Percentiles rank a stretch among this genome's conserved stretches.
phyloP scores from a whole-genome alignment of 2,329 filamentous ascomycete species.

The Rhynchosporium secalis region DNA sequence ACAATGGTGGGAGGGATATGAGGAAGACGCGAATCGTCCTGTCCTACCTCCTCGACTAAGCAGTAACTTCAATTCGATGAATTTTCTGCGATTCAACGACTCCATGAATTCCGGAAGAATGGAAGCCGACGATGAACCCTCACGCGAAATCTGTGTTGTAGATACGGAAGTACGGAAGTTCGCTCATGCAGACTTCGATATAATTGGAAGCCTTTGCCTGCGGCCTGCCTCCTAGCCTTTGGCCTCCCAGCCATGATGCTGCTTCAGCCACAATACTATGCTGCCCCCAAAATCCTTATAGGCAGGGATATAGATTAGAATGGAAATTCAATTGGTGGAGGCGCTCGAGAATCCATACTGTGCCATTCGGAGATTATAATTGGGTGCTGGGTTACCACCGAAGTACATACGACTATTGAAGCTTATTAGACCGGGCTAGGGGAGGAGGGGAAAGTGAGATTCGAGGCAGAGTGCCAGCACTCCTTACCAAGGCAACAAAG shows the following conservation, averaged over 20 bases:
- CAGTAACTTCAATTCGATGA: too few species aligned
- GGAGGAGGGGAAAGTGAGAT: neutral
- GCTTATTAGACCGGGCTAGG: too few species aligned
- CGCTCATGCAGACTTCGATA: slow-evolving; percentile 2
- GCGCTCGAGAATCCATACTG: neutral
- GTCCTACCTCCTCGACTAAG: too few species aligned
- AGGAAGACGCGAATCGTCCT: too few species aligned
- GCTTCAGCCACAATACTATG: slow-evolving; percentile 4
- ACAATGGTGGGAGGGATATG: too few species aligned
- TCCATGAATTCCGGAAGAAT: neutral
- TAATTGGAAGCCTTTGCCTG: slow-evolving; percentile 9
- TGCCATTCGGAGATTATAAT: neutral
- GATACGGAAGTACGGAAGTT: slow-evolving; percentile 2
- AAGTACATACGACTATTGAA: neutral
- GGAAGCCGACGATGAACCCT: neutral
- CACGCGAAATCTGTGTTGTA: neutral
- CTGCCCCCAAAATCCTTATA: neutral
- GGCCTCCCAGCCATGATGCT: neutral
- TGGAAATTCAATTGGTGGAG: neutral
- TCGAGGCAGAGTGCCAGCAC: slow-evolving; percentile 1
- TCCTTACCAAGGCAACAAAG: slow-evolving; percentile 4
- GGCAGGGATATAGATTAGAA: slow-evolving; percentile 4
- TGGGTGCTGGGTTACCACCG: neutral
- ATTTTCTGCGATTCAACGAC: neutral
- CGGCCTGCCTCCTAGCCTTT: neutral